phyloP scores from a whole-genome alignment of 768 basidiomycete genomes.

The Lactarius hengduanensis region DNA sequence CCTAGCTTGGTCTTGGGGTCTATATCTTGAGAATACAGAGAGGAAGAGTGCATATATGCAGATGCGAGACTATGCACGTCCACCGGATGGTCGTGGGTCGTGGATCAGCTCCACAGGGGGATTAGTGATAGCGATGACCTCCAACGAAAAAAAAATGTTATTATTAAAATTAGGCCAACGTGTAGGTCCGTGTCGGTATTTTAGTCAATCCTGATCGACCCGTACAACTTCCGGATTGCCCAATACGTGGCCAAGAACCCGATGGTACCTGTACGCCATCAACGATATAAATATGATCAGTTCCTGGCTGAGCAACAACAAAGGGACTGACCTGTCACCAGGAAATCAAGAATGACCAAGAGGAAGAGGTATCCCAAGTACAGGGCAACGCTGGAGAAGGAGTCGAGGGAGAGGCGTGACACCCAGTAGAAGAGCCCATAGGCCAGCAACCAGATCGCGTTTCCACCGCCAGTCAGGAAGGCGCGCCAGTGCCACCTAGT shows the following conservation, averaged over 20 bases:
- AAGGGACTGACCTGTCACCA: conserved; percentile 68
- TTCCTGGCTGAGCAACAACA: conserved; percentile 1
- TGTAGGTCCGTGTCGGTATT: background rate
- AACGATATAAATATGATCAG: background rate
- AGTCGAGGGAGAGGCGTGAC: conserved; percentile 81
- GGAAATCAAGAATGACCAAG: conserved; percentile 79
- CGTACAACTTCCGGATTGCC: conserved; percentile 83
- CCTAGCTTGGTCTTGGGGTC: background rate
- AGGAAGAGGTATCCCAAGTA: conserved; percentile 91
- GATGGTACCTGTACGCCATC: conserved; percentile 65
- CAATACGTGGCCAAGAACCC: conserved; percentile 91
- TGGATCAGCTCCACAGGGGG: too few species aligned
- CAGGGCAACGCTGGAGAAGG: conserved; percentile 73
- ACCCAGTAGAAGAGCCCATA: conserved; percentile 91
- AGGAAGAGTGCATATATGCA: too few species aligned
- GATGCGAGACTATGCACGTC: too few species aligned
- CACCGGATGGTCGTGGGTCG: too few species aligned
- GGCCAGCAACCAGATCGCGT: conserved; percentile 84
- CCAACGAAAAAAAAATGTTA: background rate
- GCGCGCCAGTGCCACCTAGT: conserved; percentile 94
- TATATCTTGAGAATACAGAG: too few species aligned
- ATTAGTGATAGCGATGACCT: background rate
- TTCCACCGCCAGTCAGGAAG: conserved; percentile 89
- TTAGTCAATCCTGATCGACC: conserved; percentile 74
- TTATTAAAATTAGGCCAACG: background rate